Base-by-base conservation (phyloP, 805 yeast species). In the Saccharomycopsis lassenensis region DNA sequence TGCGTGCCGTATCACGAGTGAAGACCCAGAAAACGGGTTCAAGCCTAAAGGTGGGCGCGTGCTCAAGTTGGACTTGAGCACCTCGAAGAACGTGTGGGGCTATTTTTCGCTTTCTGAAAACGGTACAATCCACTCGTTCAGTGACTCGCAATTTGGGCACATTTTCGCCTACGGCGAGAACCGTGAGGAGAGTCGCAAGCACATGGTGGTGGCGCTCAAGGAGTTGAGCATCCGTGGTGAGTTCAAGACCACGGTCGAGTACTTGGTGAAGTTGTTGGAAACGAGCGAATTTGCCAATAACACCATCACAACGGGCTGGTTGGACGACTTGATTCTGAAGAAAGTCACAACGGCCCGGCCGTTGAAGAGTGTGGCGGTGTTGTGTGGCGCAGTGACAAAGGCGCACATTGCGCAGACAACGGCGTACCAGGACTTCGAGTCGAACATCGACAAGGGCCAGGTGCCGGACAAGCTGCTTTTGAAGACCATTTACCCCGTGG, bases 11-110 rank as follows among this genome's bases (percentile, higher is more conserved):
- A 91, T 91, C 59, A 91, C 98, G 24, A 84, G 95, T 10, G 99
- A 91, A 63, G 99, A 91, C 62, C 99, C 99, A 33, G 93, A 94
- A 55, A 96, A 89, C 65, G 99, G 98, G 33, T 91, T 91, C 73
- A 91, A 91, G 62, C 99, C 99, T 36, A 83, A 95, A 27, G 93
- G 95, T 55, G 99, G 99, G 65, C 75, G 86, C 37, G 70, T 91
- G 62, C 95, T 87, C 50, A 98, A 91, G 60, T 74, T 91, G 58
- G 93, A 91, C 57, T 89, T 91, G 71, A 72, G 97, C 58, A 93
- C 99, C 3, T 80, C 94, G 24, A 86, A 96, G 7, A 89, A 91
- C 51, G 99, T 93, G 33, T 91, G 99, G 99, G 99, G 99, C 66
- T 91, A 91, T 59, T 91, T 91, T 73, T 85, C 95, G 14, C 97